Base-by-base conservation (phyloP, 495 filamentous ascomycete species). In the Pseudomonodictys pantanalensis region DNA sequence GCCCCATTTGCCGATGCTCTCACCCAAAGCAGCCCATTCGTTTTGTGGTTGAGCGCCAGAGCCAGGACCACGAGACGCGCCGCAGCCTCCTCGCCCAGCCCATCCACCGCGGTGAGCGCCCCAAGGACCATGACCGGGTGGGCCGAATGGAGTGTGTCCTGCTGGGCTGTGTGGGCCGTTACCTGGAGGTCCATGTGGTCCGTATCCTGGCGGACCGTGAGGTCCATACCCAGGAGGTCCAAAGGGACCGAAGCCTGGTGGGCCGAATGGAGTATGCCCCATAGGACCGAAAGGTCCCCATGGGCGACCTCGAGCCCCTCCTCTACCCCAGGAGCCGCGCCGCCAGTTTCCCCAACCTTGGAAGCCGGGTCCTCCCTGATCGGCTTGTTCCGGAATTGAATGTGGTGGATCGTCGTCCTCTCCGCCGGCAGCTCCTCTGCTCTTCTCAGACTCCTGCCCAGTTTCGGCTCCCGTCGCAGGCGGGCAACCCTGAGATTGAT, bases 1-100 rank as follows among this genome's bases (percentile, higher is more conserved):
- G 25, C 65, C 65, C 65, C 65, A 68, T 18, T 60, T 58, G 17
- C 50, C 65, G 8, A 50, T 35, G 33, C 29, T 52, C 24, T 56
- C 43, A 11, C 62, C 62, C 32, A 15, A 62, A 8, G 49, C 43
- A 23, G 24, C 46, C 59, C 58, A 66, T 12, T 45, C 25, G 11
- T 60, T 51, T 25, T 12, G 20, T 17, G 10, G 11, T n/a, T 55
- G 33, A 18, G 48, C 24, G 17, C 29, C 18, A 1, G 47, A 28
- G 8, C 56, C 46, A 52, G 30, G 12, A 42, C 56, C 55, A 24
- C 30, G 22, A 18, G 23, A 22, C 17, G 15, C 3, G n/a, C 39
- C 22, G 25, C 35, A 23, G 2, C 41, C 38, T 12, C 32, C 32
- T 35, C 12, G 38, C 15, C 38, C 38, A 3, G 38, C 15, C 5